A percentile compares a stretch with the other conserved stretches of the same genome.
These are phyloP conservation scores for Vigna hirtella DNA, from an alignment of 306 rosid genomes.

Conservation along the genomic window DNA sequence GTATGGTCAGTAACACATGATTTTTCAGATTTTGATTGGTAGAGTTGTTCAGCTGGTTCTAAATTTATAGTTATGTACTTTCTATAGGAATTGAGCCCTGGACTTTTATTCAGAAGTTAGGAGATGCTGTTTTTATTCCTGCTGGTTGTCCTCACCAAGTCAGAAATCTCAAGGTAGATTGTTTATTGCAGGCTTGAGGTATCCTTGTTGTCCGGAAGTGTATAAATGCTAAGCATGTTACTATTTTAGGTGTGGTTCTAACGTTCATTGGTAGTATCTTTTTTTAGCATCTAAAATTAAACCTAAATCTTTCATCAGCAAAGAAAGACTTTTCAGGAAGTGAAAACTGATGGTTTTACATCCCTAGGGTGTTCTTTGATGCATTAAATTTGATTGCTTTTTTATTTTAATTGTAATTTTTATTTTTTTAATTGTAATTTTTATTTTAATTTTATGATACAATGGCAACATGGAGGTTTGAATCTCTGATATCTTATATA, in stretches of 20 bases:
- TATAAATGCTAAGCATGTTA: not conserved
- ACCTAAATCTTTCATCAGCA: not conserved
- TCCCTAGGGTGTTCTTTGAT: not conserved
- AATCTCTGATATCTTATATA: not conserved
- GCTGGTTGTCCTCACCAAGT: slow-evolving; percentile 56
- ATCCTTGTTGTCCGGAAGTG: slow-evolving; percentile 1
- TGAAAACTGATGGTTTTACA: slow-evolving; percentile 1
- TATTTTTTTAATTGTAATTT: not conserved
- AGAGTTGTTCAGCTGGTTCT: not conserved
- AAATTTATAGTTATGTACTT: slow-evolving; percentile 14
- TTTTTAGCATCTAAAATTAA: not conserved
- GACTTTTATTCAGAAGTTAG: slow-evolving; percentile 54
- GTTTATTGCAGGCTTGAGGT: not conserved
- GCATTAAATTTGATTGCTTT: not conserved
- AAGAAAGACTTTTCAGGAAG: not conserved
- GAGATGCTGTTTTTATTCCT: slow-evolving; percentile 55
- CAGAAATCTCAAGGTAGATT: slow-evolving; percentile 49
- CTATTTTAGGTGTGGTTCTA: not conserved
- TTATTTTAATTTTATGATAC: not conserved
- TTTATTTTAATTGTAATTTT: not conserved
- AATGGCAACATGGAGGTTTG: not conserved
- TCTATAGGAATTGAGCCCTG: slow-evolving; percentile 57
- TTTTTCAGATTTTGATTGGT: not conserved
- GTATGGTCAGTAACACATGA: slow-evolving; percentile 60
- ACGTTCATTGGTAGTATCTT: not conserved